Base-by-base conservation (phyloP, 139 green algal species). In the Volvox reticuliferus region DNA sequence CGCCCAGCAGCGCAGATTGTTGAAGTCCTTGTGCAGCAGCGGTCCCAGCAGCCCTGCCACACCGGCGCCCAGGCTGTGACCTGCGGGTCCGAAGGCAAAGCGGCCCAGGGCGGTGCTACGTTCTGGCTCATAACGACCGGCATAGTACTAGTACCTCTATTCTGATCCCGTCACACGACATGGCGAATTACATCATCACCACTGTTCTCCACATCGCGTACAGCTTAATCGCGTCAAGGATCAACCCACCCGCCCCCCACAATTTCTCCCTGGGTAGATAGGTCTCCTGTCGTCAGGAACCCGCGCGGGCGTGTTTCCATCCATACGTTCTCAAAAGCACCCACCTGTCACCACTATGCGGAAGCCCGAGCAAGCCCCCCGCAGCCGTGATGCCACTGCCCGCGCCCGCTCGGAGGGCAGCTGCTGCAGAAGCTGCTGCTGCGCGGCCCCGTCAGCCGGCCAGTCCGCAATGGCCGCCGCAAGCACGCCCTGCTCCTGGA, bases 51-150 rank as follows among this genome's bases (percentile, higher is more conserved):
- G 61, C 33, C 76, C 87, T 13, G 76, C 50, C 18, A 91, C 87
- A 26, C 87, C 87, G 61, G 32, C 87, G 55, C 87, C 87, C 24
- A 91, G 87, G 87, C 87, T 91, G 76, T 91, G 87, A 20, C 87
- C 86, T 90, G 86, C 16, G 19, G n/a, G 71, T 73, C 44, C 44
- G 44, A 55, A 55, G 44, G 44, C 9, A 5, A 55, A 55, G 44
- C 44, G 9, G 44, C 5, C 44, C 44, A 55, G 44, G 44, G 44
- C 44, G 44, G 44, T 55, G 44, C 44, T 55, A 55, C 5, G 44
- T 5, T 55, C 44, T 55, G 5, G 44, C 9, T 5, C 9, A 55
- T 55, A 55, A 55, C 44, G 44, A 55, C 5, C 5, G 44, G 44
- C 44, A 55, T 55, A 55, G 9, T 14, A 55, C 5, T 55, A 55